Base-by-base conservation (phyloP, 805 yeast genomes). In the Kregervanrija pseudodelftensis region DNA sequence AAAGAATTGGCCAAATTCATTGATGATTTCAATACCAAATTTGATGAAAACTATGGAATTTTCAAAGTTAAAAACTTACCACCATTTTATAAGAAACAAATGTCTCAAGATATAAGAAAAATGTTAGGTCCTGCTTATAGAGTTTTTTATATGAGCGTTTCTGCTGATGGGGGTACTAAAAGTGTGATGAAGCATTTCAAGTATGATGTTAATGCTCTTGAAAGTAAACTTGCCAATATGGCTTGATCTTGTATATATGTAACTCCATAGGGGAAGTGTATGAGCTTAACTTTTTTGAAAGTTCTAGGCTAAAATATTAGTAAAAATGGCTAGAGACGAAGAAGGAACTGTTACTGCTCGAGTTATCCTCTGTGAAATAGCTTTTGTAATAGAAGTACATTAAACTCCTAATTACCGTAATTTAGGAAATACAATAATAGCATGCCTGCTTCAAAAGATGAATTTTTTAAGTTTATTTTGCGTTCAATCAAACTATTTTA, bases 111-210 rank as follows among this genome's bases (percentile, higher is more conserved):
- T 55, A 82, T 84, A 56, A 80, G 80, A 33, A 78, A 88, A 52
- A 81, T 93, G 42, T 40, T 62, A 10, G 72, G 80, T 47, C 96
- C 96, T 11, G 76, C 91, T 44, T 91, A 91, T 65, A 80, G 82
- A 57, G 79, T 93, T 56, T 84, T 91, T 59, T 82, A 86, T 62
- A 88, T 85, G 54, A 85, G 85, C 61, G 81, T 85, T 55, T 76
- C 76, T 4, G 67, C 66, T 30, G 79, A 81, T n/a, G 87, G 81
- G 43, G 82, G 82, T 54, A 72, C 89, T 16, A 86, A 86, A 61
- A 79, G 84, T 56, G 69, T 76, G 37, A 70, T 74, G 40, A 85
- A 85, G 68, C 83, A 85, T 55, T 75, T 85, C 59, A 82, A 80
- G 64, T 83, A 77, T 55, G 79, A 72, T 55, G 74, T 73, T 57